Conservation (phyloP, 345 rosid species). For the Rhodamnia argentea region DNA sequence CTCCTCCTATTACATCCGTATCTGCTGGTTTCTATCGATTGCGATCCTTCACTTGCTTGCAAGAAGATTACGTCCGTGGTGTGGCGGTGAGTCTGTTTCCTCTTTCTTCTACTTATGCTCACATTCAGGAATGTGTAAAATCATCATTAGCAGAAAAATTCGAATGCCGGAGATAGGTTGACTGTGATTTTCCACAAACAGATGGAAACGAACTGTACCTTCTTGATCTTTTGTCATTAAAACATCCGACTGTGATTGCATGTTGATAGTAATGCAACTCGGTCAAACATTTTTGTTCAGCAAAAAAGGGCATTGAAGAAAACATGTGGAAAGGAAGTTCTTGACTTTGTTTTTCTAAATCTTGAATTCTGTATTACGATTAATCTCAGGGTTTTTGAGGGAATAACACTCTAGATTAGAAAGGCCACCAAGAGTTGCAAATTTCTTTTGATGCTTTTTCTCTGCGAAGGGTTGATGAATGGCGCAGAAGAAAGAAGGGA, state of each 20-base stretch:
- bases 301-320: background rate
- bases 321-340: background rate
- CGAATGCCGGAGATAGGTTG: background rate
- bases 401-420: background rate
- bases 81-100: background rate
- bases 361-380: background rate
- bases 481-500: background rate
- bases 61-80: background rate
- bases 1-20: background rate
- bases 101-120: background rate
- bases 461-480: background rate
- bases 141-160: background rate
- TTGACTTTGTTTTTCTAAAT: background rate
- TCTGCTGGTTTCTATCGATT: background rate
- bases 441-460: background rate
- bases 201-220: background rate
- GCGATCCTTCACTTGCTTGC: background rate
- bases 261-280: background rate
- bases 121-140: background rate
- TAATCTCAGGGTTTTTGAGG: background rate
- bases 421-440: background rate
- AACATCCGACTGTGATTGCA: background rate
- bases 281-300: background rate
- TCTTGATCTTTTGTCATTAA: background rate
- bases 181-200: background rate